phyloP scores from a whole-genome alignment of 2,329 filamentous ascomycete genomes.

The Zymoseptoria brevis region DNA sequence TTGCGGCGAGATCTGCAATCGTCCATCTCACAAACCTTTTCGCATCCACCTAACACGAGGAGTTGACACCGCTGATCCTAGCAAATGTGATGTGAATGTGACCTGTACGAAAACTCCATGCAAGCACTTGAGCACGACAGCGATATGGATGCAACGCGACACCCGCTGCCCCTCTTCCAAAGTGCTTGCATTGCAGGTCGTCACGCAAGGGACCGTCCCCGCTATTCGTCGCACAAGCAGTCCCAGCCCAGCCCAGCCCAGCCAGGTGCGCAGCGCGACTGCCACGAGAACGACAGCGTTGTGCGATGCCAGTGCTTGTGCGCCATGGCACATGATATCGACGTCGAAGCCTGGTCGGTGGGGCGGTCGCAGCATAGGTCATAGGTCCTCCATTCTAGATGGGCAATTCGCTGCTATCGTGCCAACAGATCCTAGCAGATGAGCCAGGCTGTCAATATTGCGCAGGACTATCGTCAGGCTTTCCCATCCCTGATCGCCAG shows the following conservation, averaged over 20 bases:
- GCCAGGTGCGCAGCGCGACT: slow-evolving; percentile 14
- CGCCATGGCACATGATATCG: slow-evolving; percentile 9
- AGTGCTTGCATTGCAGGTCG: slow-evolving; percentile 21
- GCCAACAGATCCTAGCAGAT: slow-evolving; percentile 5
- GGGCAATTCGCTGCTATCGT: slow-evolving; percentile 6
- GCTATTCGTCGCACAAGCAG: slow-evolving; percentile 8
- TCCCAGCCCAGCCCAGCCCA: not conserved
- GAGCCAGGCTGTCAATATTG: not conserved
- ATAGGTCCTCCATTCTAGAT: slow-evolving; percentile 8
- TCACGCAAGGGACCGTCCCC: slow-evolving; percentile 15
- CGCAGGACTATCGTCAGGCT: not conserved
- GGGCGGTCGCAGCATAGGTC: slow-evolving; percentile 3
- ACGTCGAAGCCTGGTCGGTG: not conserved
- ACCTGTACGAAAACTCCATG: slow-evolving; percentile 12
- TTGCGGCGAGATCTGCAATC: not conserved
- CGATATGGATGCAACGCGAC: slow-evolving; percentile 12
- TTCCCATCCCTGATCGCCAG: not conserved
- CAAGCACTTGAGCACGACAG: slow-evolving; percentile 20
- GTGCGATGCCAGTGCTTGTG: slow-evolving; percentile 6
- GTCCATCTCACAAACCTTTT: not conserved
- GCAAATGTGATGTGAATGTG: slow-evolving; percentile 3
- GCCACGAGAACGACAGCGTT: slow-evolving; percentile 19
- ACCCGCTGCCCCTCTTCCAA: slow-evolving; percentile 11
- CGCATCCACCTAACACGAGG: not conserved
- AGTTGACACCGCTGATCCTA: not conserved